These are phyloP conservation scores for Solanum hybrid DNA, from an alignment of 305 asterid genomes.

Conservation along the genomic window DNA sequence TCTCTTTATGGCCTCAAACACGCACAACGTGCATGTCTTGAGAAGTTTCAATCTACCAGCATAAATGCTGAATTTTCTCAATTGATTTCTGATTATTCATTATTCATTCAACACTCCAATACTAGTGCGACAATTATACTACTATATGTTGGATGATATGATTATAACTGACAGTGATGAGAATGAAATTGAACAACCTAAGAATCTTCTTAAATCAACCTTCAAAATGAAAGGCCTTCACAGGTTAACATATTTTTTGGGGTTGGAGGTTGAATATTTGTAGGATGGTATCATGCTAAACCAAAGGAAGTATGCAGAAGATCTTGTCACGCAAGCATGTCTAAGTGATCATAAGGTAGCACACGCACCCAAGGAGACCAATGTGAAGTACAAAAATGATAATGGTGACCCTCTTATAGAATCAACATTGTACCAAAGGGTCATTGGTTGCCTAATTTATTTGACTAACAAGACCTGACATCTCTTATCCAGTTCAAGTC, in stretches of 20 bases:
- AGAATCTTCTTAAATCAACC: neutral
- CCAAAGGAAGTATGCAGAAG: no score
- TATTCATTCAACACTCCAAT: neutral
- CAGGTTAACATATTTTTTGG: neutral
- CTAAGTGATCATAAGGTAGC: no score
- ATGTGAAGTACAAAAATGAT: neutral
- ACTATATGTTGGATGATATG: neutral
- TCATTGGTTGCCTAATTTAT: neutral
- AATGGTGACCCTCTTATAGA: neutral
- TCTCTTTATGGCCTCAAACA: neutral
- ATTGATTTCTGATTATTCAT: neutral
- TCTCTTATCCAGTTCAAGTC: neutral
- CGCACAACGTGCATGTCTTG: neutral
- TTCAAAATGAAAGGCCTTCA: neutral
- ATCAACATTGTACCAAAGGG: neutral
- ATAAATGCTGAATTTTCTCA: neutral
- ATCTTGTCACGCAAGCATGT: no score
- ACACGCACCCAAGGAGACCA: no score
- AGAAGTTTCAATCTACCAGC: neutral
- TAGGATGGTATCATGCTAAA: no score
- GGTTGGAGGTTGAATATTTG: neutral
- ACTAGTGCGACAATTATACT: neutral
- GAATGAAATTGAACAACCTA: no score
- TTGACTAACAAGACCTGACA: neutral
- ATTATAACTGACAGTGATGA: neutral